Percentiles rank a stretch among this genome's conserved stretches.
Evolutionary conservation across 164 flowering plant genomes (phyloP).

Genomic region (Nymphaea colorata): DNA sequence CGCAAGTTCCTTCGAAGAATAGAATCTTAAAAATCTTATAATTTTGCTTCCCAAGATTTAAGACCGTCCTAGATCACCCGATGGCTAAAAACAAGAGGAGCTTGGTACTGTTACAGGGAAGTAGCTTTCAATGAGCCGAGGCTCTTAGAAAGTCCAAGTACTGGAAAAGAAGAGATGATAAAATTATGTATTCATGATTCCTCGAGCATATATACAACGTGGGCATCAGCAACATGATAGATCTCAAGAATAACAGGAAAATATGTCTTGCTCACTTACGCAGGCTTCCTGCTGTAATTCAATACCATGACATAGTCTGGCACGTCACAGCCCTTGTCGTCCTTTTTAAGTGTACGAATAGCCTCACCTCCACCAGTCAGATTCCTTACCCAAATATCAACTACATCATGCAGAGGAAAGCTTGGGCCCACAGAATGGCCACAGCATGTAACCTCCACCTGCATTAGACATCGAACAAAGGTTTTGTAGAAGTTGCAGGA

Average conservation of each 20-base stretch:
- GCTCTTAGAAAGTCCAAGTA: too few species aligned
- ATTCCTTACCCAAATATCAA: slow-evolving; percentile 6
- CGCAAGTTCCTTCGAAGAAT: too few species aligned
- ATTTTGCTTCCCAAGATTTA: too few species aligned
- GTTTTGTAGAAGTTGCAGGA: too few species aligned
- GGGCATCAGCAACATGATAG: neutral
- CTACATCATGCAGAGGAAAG: slow-evolving; percentile 4
- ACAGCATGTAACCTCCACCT: slow-evolving; percentile 12
- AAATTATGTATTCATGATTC: too few species aligned
- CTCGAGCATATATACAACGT: neutral
- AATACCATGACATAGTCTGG: slow-evolving; percentile 10
- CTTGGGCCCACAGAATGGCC: slow-evolving; percentile 5
- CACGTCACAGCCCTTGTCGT: neutral
- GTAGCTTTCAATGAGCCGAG: too few species aligned
- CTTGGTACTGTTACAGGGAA: too few species aligned
- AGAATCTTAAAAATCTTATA: too few species aligned
- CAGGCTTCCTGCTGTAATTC: slow-evolving; percentile 6
- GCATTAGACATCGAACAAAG: neutral
- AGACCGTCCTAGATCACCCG: too few species aligned
- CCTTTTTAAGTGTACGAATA: neutral
- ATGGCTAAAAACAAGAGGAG: too few species aligned
- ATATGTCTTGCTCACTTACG: neutral
- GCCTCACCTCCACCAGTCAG: neutral
- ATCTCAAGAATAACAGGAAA: too few species aligned
- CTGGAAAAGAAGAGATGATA: too few species aligned